Base-by-base conservation (phyloP, 805 yeast species). In the Starmerella davenportii region DNA sequence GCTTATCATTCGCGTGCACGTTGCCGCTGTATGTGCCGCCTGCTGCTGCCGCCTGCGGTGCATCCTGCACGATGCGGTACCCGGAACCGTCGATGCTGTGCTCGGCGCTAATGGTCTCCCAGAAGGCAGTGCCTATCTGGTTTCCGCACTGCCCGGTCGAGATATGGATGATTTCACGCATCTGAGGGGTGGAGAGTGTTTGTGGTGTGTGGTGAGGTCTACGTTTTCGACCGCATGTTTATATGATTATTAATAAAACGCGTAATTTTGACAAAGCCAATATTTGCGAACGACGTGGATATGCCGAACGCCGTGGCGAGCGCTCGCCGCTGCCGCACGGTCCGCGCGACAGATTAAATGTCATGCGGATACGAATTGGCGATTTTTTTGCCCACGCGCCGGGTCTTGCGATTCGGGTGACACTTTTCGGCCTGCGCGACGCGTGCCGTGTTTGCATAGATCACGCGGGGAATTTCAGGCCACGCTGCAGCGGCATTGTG, bases 61-160 rank as follows among this genome's bases (percentile, higher is more conserved):
- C 16, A 38, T 44, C 41, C 31, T 39, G 45, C 16, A 53, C 56
- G 35, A 29, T 45, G 45, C 48, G 53, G 36, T 31, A 47, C 31
- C 65, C 65, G 29, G 46, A 43, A 35, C 42, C 45, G 43, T 58
- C 63, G 37, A 62, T 58, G 21, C 64, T 64, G 41, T 62, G 66
- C 46, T 62, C 66, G 21, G 43, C 54, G 39, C 54, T 49, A 39
- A 62, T 62, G 24, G 63, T 59, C 39, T 60, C 56, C 65, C 60
- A 67, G 46, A 62, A 60, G 15, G 66, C 61, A 13, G 49, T 41
- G 13, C 53, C 81, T 51, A 85, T 82, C 66, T 85, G 96, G 72
- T 85, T 85, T 74, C 95, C 95, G 74, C 95, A 84, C 68, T 85
- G 96, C 63, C 96, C 96, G 42, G 94, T 78, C 43, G 95, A 85